Conservation (phyloP, 1,284 basidiomycete genomes). For the Pseudozyma thailandica region DNA sequence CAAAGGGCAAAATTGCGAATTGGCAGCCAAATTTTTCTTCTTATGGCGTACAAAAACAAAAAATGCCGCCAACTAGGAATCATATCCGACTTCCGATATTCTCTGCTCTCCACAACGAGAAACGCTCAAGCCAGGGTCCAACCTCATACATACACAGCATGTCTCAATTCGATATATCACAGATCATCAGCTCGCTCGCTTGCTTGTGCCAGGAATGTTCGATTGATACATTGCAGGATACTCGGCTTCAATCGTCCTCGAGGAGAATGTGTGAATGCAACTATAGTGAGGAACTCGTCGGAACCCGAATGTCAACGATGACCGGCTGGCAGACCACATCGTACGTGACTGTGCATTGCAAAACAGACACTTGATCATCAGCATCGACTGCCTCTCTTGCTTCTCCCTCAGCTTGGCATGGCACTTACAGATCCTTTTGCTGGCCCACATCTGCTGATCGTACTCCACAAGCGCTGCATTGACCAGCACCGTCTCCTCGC, state of each 20-base stretch:
- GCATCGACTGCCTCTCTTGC: background rate
- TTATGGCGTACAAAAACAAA: background rate
- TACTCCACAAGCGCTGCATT: constrained; percentile 54
- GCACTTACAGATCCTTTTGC: constrained; percentile 19
- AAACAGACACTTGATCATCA: background rate
- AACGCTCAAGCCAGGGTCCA: background rate
- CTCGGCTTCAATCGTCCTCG: too few relatives aligned
- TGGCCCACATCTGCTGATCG: constrained; percentile 28
- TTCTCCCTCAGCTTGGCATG: background rate
- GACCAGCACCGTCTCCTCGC: constrained; percentile 33
- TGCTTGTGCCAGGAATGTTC: too few relatives aligned
- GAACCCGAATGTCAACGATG: constrained; percentile 32
- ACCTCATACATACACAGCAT: too few relatives aligned
- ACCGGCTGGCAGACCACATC: constrained; percentile 39
- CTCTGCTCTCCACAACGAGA: background rate
- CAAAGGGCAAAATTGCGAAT: constrained; percentile 1
- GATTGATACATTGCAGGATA: too few relatives aligned
- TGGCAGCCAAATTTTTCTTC: constrained; percentile 23
- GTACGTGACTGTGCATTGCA: constrained; percentile 17
- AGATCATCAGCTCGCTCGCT: too few relatives aligned
- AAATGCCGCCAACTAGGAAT: background rate
- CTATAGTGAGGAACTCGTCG: constrained; percentile 1
- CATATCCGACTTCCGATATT: constrained; percentile 28
- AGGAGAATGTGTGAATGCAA: too few relatives aligned
- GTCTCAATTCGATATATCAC: too few relatives aligned